Evolutionary conservation across 257 asterid species (phyloP).

Genomic region (Plantago major): DNA sequence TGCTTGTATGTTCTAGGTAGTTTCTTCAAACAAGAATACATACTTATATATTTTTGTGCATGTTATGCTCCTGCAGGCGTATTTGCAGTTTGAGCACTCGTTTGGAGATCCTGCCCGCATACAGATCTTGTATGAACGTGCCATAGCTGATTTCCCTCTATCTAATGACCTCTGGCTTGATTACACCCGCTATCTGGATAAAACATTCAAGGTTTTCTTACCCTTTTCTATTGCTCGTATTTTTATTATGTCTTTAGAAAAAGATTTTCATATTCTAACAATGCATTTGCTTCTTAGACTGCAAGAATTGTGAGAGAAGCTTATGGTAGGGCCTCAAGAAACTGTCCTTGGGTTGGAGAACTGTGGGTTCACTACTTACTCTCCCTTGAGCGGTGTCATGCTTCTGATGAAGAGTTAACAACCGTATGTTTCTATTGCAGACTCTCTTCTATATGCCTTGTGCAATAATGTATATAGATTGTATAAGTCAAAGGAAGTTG

Average conservation of each 20-base stretch:
- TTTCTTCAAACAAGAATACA: no score
- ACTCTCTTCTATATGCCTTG: slow-evolving; percentile 5
- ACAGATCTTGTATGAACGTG: slow-evolving; percentile 91
- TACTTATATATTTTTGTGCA: background rate
- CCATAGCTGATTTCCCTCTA: slow-evolving; percentile 72
- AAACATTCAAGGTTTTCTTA: slow-evolving; percentile 76
- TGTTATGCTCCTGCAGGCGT: slow-evolving; percentile 46
- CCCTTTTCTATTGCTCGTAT: slow-evolving; percentile 5
- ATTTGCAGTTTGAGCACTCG: slow-evolving; percentile 88
- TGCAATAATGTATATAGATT: background rate
- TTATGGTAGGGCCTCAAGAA: slow-evolving; percentile 83
- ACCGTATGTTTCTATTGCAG: slow-evolving; percentile 39
- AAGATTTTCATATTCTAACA: slow-evolving; percentile 20
- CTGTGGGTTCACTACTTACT: slow-evolving; percentile 83
- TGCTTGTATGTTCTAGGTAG: background rate
- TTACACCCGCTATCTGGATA: slow-evolving; percentile 76
- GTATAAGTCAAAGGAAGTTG: background rate
- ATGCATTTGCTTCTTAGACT: slow-evolving; percentile 43
- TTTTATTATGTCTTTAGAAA: slow-evolving; percentile 19
- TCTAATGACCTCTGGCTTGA: slow-evolving; percentile 78
- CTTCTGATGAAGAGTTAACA: slow-evolving; percentile 73
- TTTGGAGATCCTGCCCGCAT: slow-evolving; percentile 92
- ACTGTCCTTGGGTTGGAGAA: slow-evolving; percentile 95
- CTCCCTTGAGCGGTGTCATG: slow-evolving; percentile 71
- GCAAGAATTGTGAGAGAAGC: slow-evolving; percentile 73